These are phyloP conservation scores for Candida palmyrensis DNA, from an alignment of 805 yeast species.

Conservation along the genomic window DNA sequence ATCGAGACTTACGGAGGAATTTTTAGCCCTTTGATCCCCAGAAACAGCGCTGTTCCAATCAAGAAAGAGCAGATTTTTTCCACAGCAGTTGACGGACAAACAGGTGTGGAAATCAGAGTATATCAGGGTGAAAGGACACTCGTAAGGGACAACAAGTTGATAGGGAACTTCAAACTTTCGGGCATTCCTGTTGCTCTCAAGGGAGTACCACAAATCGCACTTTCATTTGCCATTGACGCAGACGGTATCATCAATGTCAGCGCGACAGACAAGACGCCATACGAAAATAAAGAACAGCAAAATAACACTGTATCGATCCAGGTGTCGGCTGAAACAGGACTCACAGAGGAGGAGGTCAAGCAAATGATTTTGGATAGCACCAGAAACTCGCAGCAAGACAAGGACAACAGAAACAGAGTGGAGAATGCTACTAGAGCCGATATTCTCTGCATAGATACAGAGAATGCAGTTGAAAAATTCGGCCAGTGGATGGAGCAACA, in stretches of 20 bases:
- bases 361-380: slow-evolving; percentile 63
- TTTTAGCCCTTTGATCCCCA: slow-evolving; percentile 70
- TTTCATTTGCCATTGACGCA: slow-evolving; percentile 74
- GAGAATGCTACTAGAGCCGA: slow-evolving; percentile 78
- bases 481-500: slow-evolving; percentile 40
- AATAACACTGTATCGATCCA: slow-evolving; percentile 55
- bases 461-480: slow-evolving; percentile 75
- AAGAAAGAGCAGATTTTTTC: slow-evolving; percentile 71
- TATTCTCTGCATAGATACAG: slow-evolving; percentile 80
- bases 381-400: slow-evolving; percentile 55
- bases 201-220: slow-evolving; percentile 76
- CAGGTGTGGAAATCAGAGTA: slow-evolving; percentile 75
- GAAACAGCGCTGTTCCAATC: slow-evolving; percentile 75
- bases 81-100: slow-evolving; percentile 81
- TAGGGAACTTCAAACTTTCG: slow-evolving; percentile 67
- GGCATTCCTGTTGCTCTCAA: slow-evolving; percentile 75
- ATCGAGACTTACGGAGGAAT: slow-evolving; percentile 84
- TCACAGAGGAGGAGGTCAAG: slow-evolving; percentile 64
- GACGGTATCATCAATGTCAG: slow-evolving; percentile 65
- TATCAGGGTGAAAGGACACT: slow-evolving; percentile 79
- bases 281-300: slow-evolving; percentile 32
- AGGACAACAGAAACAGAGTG: slow-evolving; percentile 51
- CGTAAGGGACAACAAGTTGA: slow-evolving; percentile 70
- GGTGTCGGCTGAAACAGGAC: slow-evolving; percentile 64
- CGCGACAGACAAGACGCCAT: slow-evolving; percentile 49